Conservation (phyloP, 2,329 filamentous ascomycete species). For the Beauveria pseudobassiana region DNA sequence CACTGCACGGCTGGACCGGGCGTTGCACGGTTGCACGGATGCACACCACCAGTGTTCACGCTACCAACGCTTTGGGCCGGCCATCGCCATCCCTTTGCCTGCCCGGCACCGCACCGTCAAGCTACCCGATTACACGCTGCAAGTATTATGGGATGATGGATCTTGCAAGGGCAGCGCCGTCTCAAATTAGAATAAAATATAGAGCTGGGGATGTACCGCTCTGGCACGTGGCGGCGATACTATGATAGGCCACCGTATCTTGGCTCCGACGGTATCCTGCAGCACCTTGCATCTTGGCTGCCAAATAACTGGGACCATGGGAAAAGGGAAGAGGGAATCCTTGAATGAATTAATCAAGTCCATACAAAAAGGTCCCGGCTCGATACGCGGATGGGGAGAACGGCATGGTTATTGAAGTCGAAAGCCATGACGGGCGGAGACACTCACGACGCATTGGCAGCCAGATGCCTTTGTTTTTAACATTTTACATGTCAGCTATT, state of each 20-base stretch:
- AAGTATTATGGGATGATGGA: constrained; percentile 1
- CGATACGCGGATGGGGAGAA: neutral
- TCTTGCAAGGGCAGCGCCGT: neutral
- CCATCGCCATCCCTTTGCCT: neutral
- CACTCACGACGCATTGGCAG: neutral
- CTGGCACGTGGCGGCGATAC: neutral
- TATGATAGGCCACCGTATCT: neutral
- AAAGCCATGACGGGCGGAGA: neutral
- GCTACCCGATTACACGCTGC: neutral
- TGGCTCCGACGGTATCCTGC: neutral
- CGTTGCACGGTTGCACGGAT: neutral
- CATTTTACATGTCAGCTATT: neutral
- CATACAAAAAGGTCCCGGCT: neutral
- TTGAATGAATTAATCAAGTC: neutral
- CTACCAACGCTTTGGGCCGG: neutral
- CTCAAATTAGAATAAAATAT: neutral
- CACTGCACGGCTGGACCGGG: no score
- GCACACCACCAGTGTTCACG: neutral
- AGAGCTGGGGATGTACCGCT: neutral
- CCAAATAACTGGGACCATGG: neutral
- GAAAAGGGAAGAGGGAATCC: neutral
- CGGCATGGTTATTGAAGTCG: neutral
- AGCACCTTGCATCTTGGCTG: neutral
- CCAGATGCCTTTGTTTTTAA: neutral
- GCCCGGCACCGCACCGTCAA: neutral